Evolutionary conservation across 768 basidiomycete species (phyloP).

Genomic region (Psilocybe cubensis): DNA sequence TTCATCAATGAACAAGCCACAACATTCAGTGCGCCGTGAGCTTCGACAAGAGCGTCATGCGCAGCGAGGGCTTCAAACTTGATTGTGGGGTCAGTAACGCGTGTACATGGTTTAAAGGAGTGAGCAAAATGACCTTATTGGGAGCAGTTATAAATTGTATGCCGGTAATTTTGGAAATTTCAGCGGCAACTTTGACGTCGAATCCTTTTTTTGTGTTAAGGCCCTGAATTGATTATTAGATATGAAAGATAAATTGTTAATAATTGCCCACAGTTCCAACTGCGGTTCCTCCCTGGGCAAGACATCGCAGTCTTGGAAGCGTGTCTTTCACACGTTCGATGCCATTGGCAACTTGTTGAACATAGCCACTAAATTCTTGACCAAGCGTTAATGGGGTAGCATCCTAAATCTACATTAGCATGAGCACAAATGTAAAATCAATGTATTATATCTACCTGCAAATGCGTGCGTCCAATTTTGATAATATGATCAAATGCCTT

Average conservation of each 20-base stretch:
- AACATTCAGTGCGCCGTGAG: conserved; percentile 95
- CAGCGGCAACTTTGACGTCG: conserved; percentile 90
- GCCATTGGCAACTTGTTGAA: conserved; percentile 90
- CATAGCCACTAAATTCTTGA: conserved; percentile 99
- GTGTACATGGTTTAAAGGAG: background rate
- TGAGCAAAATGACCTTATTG: conserved; percentile 79
- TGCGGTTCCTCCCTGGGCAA: conserved; percentile 98
- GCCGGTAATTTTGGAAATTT: conserved; percentile 91
- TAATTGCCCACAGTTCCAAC: conserved; percentile 83
- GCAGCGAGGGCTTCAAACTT: conserved; percentile 97
- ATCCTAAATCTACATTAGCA: conserved; percentile 55
- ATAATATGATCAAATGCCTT: conserved; percentile 89
- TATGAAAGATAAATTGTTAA: background rate
- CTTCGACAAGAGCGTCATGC: conserved; percentile 98
- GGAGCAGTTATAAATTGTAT: conserved; percentile 94
- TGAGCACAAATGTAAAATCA: background rate
- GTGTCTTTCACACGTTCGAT: conserved; percentile 83
- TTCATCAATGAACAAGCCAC: conserved; percentile 98
- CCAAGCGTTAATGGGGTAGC: conserved; percentile 97
- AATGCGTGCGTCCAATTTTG: conserved; percentile 97
- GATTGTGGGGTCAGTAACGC: background rate
- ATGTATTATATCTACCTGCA: conserved; percentile 61
- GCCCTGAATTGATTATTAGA: conserved; percentile 55
- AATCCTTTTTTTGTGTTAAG: conserved; percentile 97
- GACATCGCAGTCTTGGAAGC: conserved; percentile 82